Evolutionary conservation across 1,139 yeast genomes (phyloP).

Genomic region (Zygoascus meyerae): DNA sequence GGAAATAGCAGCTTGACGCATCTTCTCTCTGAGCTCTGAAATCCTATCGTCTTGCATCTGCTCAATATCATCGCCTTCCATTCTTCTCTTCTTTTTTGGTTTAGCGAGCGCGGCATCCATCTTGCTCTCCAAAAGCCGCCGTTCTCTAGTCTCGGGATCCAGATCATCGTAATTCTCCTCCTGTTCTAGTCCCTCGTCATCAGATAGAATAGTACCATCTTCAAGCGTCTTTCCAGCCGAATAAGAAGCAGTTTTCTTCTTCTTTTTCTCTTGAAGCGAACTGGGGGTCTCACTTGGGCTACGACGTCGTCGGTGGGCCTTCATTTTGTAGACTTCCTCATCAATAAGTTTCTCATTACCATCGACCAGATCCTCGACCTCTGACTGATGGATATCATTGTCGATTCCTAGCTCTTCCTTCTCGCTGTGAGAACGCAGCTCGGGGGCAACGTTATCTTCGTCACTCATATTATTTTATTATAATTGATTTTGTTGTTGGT

Average conservation of each 20-base stretch:
- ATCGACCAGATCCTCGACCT: conserved; percentile 8
- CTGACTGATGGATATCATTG: conserved; percentile 2
- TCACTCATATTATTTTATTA: conserved; percentile 25
- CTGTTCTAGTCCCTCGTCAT: conserved; percentile 22
- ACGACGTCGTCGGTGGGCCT: conserved; percentile 31
- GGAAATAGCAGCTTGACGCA: conserved; percentile 88
- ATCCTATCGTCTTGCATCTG: conserved; percentile 92
- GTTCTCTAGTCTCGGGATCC: conserved; percentile 48
- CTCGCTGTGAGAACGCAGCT: not conserved
- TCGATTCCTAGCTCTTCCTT: not conserved
- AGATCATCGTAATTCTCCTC: conserved; percentile 31
- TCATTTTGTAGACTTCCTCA: conserved; percentile 38
- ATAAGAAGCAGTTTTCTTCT: conserved; percentile 13
- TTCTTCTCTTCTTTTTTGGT: conserved; percentile 41
- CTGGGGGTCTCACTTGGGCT: not conserved
- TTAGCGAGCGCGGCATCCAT: conserved; percentile 71
- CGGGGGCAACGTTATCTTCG: conserved; percentile 7
- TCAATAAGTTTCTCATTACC: conserved; percentile 27
- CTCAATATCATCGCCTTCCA: conserved; percentile 88
- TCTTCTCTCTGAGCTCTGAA: conserved; percentile 71
- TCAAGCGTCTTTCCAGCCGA: conserved; percentile 12
- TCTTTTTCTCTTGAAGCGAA: not conserved
- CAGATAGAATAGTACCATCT: conserved; percentile 17
- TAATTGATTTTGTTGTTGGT: conserved; percentile 20
- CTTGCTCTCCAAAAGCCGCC: conserved; percentile 74